phyloP scores from a whole-genome alignment of 2,329 filamentous ascomycete genomes.

The Sphaceloma murrayae region DNA sequence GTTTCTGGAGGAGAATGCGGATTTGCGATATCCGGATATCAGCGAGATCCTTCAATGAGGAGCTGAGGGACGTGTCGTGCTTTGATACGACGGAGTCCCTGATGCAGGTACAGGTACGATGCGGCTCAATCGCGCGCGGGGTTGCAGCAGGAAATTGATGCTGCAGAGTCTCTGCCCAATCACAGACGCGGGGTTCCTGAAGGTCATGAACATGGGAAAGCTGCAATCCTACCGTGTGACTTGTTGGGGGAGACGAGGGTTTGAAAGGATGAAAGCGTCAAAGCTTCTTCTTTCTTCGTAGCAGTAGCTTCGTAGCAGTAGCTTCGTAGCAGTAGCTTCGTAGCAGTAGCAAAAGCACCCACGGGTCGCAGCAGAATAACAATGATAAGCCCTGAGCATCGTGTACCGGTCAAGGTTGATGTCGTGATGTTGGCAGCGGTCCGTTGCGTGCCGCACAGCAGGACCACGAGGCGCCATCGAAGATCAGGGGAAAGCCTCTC shows the following conservation, averaged over 20 bases:
- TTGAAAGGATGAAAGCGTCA: constrained; percentile 7
- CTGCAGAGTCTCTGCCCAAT: constrained; percentile 1
- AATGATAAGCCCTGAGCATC: constrained; percentile 10
- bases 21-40: constrained; percentile 76
- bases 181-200: no score
- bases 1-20: constrained; percentile 79
- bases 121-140: constrained; percentile 1
- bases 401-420: constrained; percentile 7
- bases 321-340: no score
- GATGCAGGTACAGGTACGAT: constrained; percentile 14
- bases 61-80: constrained; percentile 17
- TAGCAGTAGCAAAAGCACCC: no score
- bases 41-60: constrained; percentile 31
- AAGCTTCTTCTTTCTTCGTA: no score
- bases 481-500: constrained; percentile 11
- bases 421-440: constrained; percentile 13
- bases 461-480: no score
- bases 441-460: constrained; percentile 1
- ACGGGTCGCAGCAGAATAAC: no score
- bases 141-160: constrained; percentile 8
- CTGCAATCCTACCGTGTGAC: constrained; percentile 1
- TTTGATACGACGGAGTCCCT: constrained; percentile 2
- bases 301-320: no score
- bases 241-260: constrained; percentile 1
- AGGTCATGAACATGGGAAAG: constrained; percentile 6